phyloP scores from a whole-genome alignment of 192 early-diverging fungal genomes.

The Pilaira anomala region DNA sequence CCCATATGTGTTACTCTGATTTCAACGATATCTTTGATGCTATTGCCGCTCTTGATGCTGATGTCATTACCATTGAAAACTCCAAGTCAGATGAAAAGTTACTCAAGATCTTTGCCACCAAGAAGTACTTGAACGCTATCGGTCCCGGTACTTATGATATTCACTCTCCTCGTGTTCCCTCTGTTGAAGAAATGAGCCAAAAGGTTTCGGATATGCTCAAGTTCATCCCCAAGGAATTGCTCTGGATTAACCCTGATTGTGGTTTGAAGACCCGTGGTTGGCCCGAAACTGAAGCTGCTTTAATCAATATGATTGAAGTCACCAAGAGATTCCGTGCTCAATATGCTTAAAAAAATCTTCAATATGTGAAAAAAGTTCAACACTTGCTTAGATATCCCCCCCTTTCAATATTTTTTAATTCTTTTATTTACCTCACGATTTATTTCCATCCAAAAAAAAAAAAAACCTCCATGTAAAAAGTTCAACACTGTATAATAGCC shows the following conservation, averaged over 20 bases:
- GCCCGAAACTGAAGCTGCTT: constrained; percentile 84
- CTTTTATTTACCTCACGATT: too few species aligned
- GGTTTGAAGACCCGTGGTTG: constrained; percentile 96
- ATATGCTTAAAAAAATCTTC: constrained; percentile 6
- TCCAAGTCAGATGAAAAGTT: constrained; percentile 97
- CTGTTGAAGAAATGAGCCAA: constrained; percentile 81
- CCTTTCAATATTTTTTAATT: too few species aligned
- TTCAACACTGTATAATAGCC: constrained; percentile 21
- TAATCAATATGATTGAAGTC: constrained; percentile 83
- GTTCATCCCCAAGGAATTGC: constrained; percentile 73
- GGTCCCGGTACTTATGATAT: constrained; percentile 99
- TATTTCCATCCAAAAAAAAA: too few species aligned
- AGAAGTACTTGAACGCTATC: constrained; percentile 85
- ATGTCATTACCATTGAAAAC: constrained; percentile 98
- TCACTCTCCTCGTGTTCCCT: constrained; percentile 95
- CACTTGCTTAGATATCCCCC: background rate
- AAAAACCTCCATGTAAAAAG: background rate
- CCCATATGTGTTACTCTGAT: constrained; percentile 99
- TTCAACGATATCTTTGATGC: constrained; percentile 98
- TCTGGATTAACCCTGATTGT: constrained; percentile 99
- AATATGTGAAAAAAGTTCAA: constrained; percentile 11
- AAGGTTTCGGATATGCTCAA: constrained; percentile 80
- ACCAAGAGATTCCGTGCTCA: constrained; percentile 62
- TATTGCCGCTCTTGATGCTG: constrained; percentile 89
- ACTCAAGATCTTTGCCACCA: constrained; percentile 77